Evolutionary conservation across 495 filamentous ascomycete genomes (phyloP), one percentile per base, ranked within the genome.

Genomic region (Parachaetomium inaequale): DNA sequence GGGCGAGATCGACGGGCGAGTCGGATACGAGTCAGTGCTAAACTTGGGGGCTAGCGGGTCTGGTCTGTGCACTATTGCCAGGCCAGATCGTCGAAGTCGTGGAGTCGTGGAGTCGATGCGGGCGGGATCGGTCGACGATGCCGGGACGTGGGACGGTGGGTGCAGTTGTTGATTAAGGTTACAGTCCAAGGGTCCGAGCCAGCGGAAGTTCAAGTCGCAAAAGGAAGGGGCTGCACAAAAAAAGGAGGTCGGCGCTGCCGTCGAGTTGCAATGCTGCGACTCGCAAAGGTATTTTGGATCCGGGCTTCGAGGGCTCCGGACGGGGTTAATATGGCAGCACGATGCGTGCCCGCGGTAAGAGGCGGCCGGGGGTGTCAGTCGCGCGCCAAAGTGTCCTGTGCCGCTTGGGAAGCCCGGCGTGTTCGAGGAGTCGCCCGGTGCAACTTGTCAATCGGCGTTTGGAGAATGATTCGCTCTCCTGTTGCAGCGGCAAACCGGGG

Each of bases 371-470:
- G 63, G 19, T 55, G 34, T 10, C 65, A 67, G 66, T 72, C 70
- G 70, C 70, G 70, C 70, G 70, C 68, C 68, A 70, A 72, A 69
- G 62, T 51, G 62, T 57, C 54, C n/a, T n/a, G 61, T 47, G 63
- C 59, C 52, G 45, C 56, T 45, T 47, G 57, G 28, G 21, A 21
- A n/a, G 57, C 45, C 59, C 52, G 64, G 68, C 52, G 63, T 70
- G 71, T 74, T 72, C 64, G 72, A 74, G 72, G 62, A 73, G 68
- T 72, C 72, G 72, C 72, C 72, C 69, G 58, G 65, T 73, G 65
- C 64, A 55, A 70, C 70, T 60, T 61, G 64, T 65, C 61, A 63
- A 62, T 6, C 25, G 43, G 59, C 32, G 38, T 59, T 19, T 61
- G 55, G 51, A 51, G 56, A 58, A 55, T 73, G 72, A 74, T 74